Base-by-base conservation (phyloP, 2,329 filamentous ascomycete species). In the Cladosporium cucumerinum region DNA sequence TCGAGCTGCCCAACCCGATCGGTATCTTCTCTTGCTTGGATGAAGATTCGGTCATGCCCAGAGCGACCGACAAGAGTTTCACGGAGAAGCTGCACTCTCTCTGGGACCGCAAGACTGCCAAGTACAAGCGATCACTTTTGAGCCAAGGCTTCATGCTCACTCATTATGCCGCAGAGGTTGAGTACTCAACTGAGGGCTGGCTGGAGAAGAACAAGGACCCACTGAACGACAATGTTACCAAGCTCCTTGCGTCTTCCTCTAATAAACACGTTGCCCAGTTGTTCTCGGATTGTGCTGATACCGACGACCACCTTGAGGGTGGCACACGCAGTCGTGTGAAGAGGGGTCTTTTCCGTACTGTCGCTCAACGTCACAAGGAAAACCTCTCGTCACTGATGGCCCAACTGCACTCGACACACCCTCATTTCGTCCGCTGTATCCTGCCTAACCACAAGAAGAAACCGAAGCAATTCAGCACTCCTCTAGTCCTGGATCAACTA, bases 151-250 rank as follows among this genome's bases (percentile, higher is more conserved):
- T 99, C 74, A 89, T 97, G 71, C 86, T 99, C 23, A 99, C 95
- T 0, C 95, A 99, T 75, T 99, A 99, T 74, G 95, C 95, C 26
- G 93, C 95, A 28, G 95, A 98, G 77, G 95, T 99, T 2, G 96
- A 99, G 77, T 99, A 99, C 76, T 93, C 90, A 0, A 99, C 95
- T 0, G 87, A 94, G 64, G 91, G 91, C 65, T 99, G 95, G 95
- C 81, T 99, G 36, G 94, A 98, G 78, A 99, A 98, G 84, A 99
- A 99, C 82, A 99, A 99, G 77, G 95, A 99, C 73, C 96, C 95
- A 1, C 79, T 99, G 54, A 98, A 98, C 72, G 96, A 99, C 82
- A 99, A 98, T 68, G 85, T 99, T 67, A 99, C 96, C 0, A 87
- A 92, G 25, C 84, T 99, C 8, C 85, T 99, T 39, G 91, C 93